These are phyloP conservation scores for Arxiozyma bovina DNA, from an alignment of 1,139 yeast species.

Conservation along the genomic window DNA sequence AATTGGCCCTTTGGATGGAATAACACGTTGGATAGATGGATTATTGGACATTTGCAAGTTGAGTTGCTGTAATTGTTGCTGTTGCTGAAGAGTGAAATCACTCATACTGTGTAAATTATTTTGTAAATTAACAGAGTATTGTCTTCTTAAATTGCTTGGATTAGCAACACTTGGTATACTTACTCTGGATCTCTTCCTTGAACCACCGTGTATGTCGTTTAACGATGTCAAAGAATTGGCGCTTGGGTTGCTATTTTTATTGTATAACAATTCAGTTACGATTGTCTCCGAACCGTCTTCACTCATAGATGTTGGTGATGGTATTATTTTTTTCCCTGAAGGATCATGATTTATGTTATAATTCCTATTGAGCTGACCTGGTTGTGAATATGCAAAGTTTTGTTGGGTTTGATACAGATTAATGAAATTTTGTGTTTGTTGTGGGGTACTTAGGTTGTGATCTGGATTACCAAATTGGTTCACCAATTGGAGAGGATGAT, in stretches of 20 bases:
- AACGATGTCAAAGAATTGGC: neutral
- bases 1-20: conserved; percentile 90
- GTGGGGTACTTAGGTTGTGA: neutral
- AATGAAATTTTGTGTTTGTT: neutral
- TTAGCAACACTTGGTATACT: neutral
- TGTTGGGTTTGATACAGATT: neutral
- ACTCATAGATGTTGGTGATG: conserved; percentile 58
- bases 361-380: neutral
- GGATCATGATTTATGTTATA: neutral
- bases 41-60: conserved; percentile 11
- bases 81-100: neutral
- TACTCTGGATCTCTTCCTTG: conserved; percentile 2
- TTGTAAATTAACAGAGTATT: neutral
- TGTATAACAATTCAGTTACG: neutral
- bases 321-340: conserved; percentile 11
- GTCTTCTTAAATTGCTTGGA: neutral
- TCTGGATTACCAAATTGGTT: neutral
- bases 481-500: neutral
- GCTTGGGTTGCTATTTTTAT: neutral
- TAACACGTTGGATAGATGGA: conserved; percentile 71
- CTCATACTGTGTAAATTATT: neutral
- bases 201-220: neutral
- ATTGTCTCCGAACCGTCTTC: conserved; percentile 36
- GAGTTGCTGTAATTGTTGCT: neutral
- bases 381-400: neutral